These are phyloP conservation scores for Stagonosporopsis chrysanthemi DNA, from an alignment of 2,329 filamentous ascomycete genomes.

Conservation along the genomic window DNA sequence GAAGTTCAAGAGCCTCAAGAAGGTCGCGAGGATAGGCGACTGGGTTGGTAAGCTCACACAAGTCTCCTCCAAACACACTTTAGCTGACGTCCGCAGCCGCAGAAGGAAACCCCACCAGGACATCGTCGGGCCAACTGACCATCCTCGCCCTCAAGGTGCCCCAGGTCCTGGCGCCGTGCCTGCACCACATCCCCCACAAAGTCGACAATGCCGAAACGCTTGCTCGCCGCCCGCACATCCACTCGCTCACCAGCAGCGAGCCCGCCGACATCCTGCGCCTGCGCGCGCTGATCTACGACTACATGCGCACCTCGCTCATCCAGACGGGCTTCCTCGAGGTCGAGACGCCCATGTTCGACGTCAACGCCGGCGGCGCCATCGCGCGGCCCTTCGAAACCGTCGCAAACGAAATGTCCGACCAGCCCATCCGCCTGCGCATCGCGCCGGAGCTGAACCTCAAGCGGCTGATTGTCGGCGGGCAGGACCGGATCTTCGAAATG, in stretches of 20 bases:
- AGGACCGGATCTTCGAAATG: constrained; percentile 91
- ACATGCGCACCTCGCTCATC: constrained; percentile 77
- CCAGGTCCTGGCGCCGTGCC: constrained; percentile 74
- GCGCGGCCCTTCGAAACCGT: constrained; percentile 85
- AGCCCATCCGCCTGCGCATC: constrained; percentile 79
- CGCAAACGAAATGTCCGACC: constrained; percentile 77
- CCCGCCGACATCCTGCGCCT: constrained; percentile 74
- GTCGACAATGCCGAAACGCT: constrained; percentile 75
- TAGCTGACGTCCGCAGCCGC: constrained; percentile 58
- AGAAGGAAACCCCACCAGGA: constrained; percentile 73
- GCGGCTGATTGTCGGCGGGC: constrained; percentile 84
- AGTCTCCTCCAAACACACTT: constrained; percentile 3
- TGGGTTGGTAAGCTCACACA: constrained; percentile 71
- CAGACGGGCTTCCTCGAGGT: constrained; percentile 81
- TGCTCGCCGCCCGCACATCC: constrained; percentile 81
- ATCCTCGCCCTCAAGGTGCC: constrained; percentile 74
- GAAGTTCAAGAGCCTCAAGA: constrained; percentile 67
- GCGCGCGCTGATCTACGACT: constrained; percentile 75
- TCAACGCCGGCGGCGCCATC: constrained; percentile 82
- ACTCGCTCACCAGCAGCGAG: constrained; percentile 78
- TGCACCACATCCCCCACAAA: constrained; percentile 78
- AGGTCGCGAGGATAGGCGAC: constrained; percentile 79
- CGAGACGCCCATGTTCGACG: constrained; percentile 85
- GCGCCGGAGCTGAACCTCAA: constrained; percentile 97
- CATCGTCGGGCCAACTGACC: constrained; percentile 77